Evolutionary conservation across 768 basidiomycete genomes (phyloP).

Genomic region (Suillus tomentosus): DNA sequence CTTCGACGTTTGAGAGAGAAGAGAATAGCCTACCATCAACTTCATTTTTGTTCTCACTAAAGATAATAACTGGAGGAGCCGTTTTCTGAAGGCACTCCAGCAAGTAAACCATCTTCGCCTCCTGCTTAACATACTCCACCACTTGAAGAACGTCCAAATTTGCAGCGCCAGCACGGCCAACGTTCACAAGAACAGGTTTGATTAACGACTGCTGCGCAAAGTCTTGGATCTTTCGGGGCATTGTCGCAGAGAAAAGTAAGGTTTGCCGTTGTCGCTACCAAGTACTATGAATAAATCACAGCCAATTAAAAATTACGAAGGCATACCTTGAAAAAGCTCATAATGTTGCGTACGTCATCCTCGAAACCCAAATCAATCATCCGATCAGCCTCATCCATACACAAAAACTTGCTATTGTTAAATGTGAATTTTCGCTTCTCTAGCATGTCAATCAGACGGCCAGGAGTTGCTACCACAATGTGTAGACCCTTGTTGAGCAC

Average conservation of each 20-base stretch:
- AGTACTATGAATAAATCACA: constrained; percentile 12
- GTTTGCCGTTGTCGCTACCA: constrained; percentile 92
- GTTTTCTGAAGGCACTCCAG: constrained; percentile 98
- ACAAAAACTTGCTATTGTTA: constrained; percentile 92
- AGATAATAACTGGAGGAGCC: constrained; percentile 95
- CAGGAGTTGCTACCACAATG: constrained; percentile 95
- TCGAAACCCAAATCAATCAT: constrained; percentile 99
- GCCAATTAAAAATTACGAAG: not conserved
- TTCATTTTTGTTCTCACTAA: constrained; percentile 99
- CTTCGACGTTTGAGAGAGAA: constrained; percentile 2
- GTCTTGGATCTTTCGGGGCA: constrained; percentile 99
- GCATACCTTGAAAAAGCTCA: constrained; percentile 96
- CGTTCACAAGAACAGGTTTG: constrained; percentile 92
- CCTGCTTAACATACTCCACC: constrained; percentile 98
- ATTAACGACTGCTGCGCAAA: constrained; percentile 98
- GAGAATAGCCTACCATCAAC: constrained; percentile 77
- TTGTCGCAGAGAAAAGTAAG: constrained; percentile 95
- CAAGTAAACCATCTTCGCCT: constrained; percentile 99
- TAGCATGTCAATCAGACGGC: constrained; percentile 95
- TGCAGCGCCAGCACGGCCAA: constrained; percentile 96
- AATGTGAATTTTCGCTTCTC: constrained; percentile 94
- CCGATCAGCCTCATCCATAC: constrained; percentile 99
- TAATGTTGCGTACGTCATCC: constrained; percentile 97
- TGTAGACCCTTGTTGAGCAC: constrained; percentile 90
- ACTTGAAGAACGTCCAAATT: constrained; percentile 96